Percentiles rank a stretch among this genome's conserved stretches.
Conservation (phyloP, 2,329 filamentous ascomycete genomes). For the Neocucurbitaria cava region DNA sequence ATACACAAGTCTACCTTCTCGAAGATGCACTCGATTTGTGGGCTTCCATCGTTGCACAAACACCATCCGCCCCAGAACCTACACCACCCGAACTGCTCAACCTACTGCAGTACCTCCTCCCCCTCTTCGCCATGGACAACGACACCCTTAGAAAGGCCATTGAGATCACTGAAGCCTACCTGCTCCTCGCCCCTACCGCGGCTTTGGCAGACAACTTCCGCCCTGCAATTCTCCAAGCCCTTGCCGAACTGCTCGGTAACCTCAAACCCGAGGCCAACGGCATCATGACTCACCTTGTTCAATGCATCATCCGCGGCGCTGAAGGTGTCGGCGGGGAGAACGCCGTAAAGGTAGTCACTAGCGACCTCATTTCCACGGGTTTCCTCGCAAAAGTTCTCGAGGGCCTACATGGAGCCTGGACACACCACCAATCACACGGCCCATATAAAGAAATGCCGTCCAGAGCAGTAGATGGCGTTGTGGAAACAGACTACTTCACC, state of each 20-base stretch:
- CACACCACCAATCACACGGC: conserved; percentile 78
- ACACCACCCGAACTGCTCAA: conserved; percentile 52
- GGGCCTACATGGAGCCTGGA: conserved; percentile 50
- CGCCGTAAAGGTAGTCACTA: conserved; percentile 57
- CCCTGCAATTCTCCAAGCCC: conserved; percentile 45
- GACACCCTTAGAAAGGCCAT: conserved; percentile 57
- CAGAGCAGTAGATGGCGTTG: conserved; percentile 73
- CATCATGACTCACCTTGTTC: conserved; percentile 55
- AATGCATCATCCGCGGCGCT: conserved; percentile 59
- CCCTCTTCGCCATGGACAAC: conserved; percentile 57
- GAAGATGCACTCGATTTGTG: conserved; percentile 94
- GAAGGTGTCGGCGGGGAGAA: conserved; percentile 59
- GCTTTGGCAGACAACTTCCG: conserved; percentile 55
- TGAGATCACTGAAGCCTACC: conserved; percentile 58
- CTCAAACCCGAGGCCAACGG: conserved; percentile 58
- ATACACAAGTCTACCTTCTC: conserved; percentile 72
- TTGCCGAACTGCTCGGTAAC: conserved; percentile 54
- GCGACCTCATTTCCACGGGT: conserved; percentile 65
- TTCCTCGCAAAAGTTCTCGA: conserved; percentile 62
- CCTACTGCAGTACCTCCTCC: conserved; percentile 54
- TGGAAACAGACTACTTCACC: conserved; percentile 84
- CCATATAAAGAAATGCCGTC: conserved; percentile 70
- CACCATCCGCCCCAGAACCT: conserved; percentile 51
- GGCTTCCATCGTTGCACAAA: conserved; percentile 75
- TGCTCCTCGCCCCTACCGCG: conserved; percentile 56